These are phyloP conservation scores for Millerozyma acaciae DNA, from an alignment of 805 yeast genomes.

Conservation along the genomic window DNA sequence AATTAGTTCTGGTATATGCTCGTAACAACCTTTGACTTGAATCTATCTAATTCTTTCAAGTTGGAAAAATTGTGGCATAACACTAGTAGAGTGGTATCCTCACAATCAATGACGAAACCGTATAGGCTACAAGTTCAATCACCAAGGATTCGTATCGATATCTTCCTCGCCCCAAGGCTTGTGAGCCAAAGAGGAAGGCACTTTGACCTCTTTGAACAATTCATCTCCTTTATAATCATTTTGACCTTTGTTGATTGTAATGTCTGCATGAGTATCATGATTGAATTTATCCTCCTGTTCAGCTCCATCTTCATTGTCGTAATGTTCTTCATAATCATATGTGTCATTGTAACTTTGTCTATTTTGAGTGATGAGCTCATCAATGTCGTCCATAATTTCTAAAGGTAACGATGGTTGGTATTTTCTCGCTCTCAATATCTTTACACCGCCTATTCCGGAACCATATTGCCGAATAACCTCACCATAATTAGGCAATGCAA, in stretches of 20 bases:
- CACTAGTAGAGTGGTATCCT: too few species aligned
- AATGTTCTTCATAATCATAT: conserved; percentile 23
- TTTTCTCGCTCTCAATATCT: conserved; percentile 47
- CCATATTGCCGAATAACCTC: conserved; percentile 79
- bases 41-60: too few species aligned
- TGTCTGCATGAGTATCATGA: neutral
- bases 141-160: conserved; percentile 70
- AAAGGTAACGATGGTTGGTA: conserved; percentile 73
- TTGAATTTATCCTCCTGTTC: neutral
- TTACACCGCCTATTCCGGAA: conserved; percentile 63
- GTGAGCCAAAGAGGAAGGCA: conserved; percentile 49
- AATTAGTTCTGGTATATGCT: too few species aligned
- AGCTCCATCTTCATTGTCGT: conserved; percentile 15
- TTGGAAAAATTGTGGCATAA: too few species aligned
- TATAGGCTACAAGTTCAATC: too few species aligned
- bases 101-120: too few species aligned
- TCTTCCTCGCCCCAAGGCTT: conserved; percentile 44
- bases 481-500: conserved; percentile 65
- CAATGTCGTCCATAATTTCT: conserved; percentile 66
- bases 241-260: conserved; percentile 2
- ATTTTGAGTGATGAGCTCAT: conserved; percentile 45
- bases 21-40: too few species aligned
- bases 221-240: conserved; percentile 41
- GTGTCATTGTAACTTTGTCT: conserved; percentile 29
- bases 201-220: conserved; percentile 43